phyloP scores from a whole-genome alignment of 345 rosid species.

The Pistacia integerrima region DNA sequence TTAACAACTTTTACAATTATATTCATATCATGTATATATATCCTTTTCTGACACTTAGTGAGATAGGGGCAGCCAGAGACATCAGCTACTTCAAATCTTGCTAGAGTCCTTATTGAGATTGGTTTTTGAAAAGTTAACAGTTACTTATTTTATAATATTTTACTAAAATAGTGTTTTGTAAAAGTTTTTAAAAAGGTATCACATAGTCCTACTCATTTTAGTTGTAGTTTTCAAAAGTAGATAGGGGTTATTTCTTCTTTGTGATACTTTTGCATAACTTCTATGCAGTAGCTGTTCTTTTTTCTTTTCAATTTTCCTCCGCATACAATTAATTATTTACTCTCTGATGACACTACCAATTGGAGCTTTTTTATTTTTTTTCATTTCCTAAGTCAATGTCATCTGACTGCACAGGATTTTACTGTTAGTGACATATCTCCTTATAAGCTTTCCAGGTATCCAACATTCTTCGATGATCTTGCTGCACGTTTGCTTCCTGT shows the following conservation, averaged over 20 bases:
- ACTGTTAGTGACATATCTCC: conserved; percentile 18
- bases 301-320: no score
- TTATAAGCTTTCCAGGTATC: conserved; percentile 60
- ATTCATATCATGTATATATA: neutral
- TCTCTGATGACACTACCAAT: neutral
- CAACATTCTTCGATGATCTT: conserved; percentile 93
- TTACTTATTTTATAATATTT: no score
- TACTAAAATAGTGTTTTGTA: no score
- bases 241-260: no score
- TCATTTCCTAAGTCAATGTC: neutral
- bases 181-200: no score
- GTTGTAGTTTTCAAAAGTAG: no score
- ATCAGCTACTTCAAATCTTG: neutral
- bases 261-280: no score
- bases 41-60: neutral
- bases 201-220: no score
- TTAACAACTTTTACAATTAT: neutral
- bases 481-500: conserved; percentile 92
- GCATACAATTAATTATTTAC: neutral
- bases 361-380: neutral
- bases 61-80: neutral
- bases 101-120: no score
- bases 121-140: no score
- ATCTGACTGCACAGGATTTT: neutral
- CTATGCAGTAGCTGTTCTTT: neutral